Evolutionary conservation across 345 rosid species (phyloP), one percentile per base, ranked within the genome.

Genomic region (Eucalyptus tenuipes): DNA sequence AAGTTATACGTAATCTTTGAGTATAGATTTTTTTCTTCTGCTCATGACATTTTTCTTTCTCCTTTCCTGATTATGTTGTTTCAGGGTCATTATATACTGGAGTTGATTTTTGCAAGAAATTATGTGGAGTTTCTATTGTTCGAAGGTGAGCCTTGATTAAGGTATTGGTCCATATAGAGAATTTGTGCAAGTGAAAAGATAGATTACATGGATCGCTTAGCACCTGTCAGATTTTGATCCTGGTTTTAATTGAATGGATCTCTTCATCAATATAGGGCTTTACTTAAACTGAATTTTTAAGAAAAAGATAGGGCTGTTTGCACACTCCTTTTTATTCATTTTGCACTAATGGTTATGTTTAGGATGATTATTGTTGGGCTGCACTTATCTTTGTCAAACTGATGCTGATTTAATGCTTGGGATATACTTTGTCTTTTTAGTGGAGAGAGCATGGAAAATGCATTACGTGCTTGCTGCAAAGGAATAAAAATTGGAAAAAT

Each of bases 401-500:
- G 66, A 61, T 87, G 87, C 92, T 89, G 86, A 84, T 59, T 85
- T 82, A 85, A 86, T 87, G 66, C 49, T 80, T 57, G 49, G 13
- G 31, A 85, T 87, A 64, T 79, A 44, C 24, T 42, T n/a, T 47
- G n/a, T 91, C 89, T 75, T 90, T 87, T 50, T 90, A 98, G 99
- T 93, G 99, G 99, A 89, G 99, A 98, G 91, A 98, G 99, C 94
- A 98, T 97, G 99, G 99, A 98, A 95, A 97, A 98, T 71, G 99
- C 99, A 16, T 89, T 98, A 86, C 99, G 98, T 16, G 99, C 99
- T 9, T 96, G 99, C 87, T 97, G 99, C 95, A 98, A 98, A 91
- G 99, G 99, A 85, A 98, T 97, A 88, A 98, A 98, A 93, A 98
- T 97, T 75, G 99, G 99, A 87, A 98, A 98, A 93, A 96, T 98